Base-by-base conservation (phyloP, 2,329 filamentous ascomycete species). In the Elsinoe australis region DNA sequence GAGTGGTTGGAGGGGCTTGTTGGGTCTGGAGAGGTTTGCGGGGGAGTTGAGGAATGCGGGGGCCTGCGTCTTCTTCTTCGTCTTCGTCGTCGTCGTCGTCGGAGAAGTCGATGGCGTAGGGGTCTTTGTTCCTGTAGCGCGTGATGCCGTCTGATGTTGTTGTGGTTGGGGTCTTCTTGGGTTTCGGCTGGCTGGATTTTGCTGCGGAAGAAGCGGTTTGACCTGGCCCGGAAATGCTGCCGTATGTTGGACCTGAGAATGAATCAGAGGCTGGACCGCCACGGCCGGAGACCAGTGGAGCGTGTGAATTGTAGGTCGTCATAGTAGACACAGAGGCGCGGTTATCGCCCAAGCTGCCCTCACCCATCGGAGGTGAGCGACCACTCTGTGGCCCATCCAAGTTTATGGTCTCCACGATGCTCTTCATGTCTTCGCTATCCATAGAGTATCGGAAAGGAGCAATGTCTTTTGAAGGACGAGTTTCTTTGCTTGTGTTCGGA, bases 401-500 rank as follows among this genome's bases (percentile, higher is more conserved):
- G 34, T 66, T 6, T 71, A 74, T 4, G 65, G 69, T 12, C 65
- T 66, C 56, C 15, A 57, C 58, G 52, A 55, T 53, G 6, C 56
- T 55, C n/a, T 54, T 51, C 67, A 86, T 74, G 54, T 92, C 84
- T 56, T 94, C 87, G 8, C 86, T 89, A 62, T 94, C 88, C 74
- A 89, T 84, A 0, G 87, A 90, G 28, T 76, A 82, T 47, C 87
- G 77, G 71, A 94, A 94, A 1, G 88, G 87, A 7, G 88, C 87
- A 14, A 52, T 52, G 22, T 52, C 31, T 10, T 41, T 52, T n/a
- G 47, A 41, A 6, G 49, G 38, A 4, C 41, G 46, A 24, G 42
- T 33, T 8, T 49, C 49, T 29, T 39, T 48, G 19, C 35, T 69
- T 62, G 52, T 70, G 0, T 85, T 83, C 2, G 88, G 88, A 1